phyloP scores from a whole-genome alignment of 2,329 filamentous ascomycete genomes.

The Knufia petricola region DNA sequence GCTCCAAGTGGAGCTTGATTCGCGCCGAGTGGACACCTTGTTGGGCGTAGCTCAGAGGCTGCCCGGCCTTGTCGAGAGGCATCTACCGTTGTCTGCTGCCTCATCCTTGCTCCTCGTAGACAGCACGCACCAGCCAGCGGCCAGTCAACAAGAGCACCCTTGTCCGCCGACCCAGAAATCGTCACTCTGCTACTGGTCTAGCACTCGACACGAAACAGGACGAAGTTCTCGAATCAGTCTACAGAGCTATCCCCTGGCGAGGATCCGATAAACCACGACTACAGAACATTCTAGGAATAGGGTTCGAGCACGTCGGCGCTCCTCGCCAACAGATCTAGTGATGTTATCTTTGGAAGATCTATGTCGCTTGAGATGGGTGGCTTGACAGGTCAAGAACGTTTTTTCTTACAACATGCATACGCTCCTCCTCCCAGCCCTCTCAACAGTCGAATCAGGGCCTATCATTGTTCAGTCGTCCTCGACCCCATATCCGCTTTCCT shows the following conservation, averaged over 20 bases:
- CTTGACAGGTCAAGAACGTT: slow-evolving; percentile 5
- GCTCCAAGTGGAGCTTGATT: slow-evolving; percentile 1
- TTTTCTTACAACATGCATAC: too few relatives aligned
- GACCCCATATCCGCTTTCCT: too few relatives aligned
- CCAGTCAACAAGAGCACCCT: not conserved
- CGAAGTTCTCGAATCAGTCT: slow-evolving; percentile 5
- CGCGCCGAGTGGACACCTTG: slow-evolving; percentile 3
- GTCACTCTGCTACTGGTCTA: not conserved
- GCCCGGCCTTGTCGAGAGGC: not conserved
- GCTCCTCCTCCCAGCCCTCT: not conserved
- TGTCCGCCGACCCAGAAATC: not conserved
- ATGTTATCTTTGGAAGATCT: slow-evolving; percentile 1
- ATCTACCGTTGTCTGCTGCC: not conserved
- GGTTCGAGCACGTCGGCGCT: not conserved
- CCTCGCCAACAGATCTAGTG: not conserved
- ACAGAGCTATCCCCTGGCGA: not conserved
- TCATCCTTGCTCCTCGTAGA: not conserved
- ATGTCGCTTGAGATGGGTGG: not conserved
- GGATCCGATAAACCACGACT: not conserved
- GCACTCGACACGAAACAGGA: not conserved
- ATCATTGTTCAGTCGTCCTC: not conserved
- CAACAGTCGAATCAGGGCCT: slow-evolving; percentile 4
- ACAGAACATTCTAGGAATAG: slow-evolving; percentile 1
- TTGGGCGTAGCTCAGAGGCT: not conserved
- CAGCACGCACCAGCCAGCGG: too few relatives aligned